phyloP scores from a whole-genome alignment of 2,329 filamentous ascomycete genomes.

The Calonectria leucothoes region DNA sequence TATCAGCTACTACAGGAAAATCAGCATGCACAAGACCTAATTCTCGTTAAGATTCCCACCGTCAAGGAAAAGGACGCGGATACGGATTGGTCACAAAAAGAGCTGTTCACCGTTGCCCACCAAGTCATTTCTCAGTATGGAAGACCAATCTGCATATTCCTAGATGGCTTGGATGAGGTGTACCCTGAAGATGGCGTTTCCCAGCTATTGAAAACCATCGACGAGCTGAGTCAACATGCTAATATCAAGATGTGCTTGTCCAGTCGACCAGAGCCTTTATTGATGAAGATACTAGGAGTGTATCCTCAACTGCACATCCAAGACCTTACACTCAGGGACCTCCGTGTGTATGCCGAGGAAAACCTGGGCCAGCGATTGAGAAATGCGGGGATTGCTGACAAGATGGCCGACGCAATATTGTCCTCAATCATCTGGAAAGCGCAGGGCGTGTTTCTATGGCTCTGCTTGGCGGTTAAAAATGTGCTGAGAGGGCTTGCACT shows the following conservation, averaged over 20 bases:
- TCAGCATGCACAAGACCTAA: not conserved
- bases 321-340: not conserved
- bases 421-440: not conserved
- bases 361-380: not conserved
- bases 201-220: not conserved
- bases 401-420: not conserved
- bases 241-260: constrained; percentile 20
- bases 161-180: constrained; percentile 33
- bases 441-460: constrained; percentile 18
- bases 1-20: not conserved
- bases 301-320: constrained; percentile 1
- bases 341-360: not conserved
- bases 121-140: not conserved
- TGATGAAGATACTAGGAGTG: not conserved
- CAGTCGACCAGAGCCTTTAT: constrained; percentile 3
- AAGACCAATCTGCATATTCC: constrained; percentile 24
- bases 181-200: not conserved
- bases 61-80: not conserved
- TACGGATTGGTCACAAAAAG: constrained; percentile 27
- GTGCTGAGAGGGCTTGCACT: not conserved
- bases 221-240: not conserved
- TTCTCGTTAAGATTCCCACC: not conserved
- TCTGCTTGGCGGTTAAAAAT: not conserved
- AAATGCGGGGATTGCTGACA: not conserved
- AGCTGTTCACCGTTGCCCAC: not conserved